Percentiles rank a stretch among this genome's conserved stretches.
Conservation (phyloP, 257 asterid genomes). For the Gentiana straminea region DNA sequence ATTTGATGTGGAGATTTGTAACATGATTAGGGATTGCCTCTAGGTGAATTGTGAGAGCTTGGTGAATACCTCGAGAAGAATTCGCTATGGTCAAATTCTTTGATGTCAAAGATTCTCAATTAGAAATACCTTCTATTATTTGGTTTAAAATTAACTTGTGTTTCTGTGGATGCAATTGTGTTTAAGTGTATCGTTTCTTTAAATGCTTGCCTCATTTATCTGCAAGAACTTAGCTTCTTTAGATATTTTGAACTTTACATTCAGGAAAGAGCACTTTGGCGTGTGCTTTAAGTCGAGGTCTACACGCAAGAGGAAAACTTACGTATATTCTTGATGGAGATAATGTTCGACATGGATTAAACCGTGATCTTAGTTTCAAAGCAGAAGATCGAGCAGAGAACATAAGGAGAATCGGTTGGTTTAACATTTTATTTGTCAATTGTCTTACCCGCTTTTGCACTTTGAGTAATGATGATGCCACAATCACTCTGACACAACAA, state of each 20-base stretch:
- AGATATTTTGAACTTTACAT: constrained; percentile 15
- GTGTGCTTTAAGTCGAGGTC: constrained; percentile 65
- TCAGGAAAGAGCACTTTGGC: constrained; percentile 97
- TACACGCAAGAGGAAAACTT: constrained; percentile 88
- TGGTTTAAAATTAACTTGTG: too few species aligned
- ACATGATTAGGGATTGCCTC: too few species aligned
- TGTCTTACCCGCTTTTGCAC: constrained; percentile 4
- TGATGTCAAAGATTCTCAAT: too few species aligned
- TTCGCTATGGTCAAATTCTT: too few species aligned
- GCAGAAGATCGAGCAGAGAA: constrained; percentile 95
- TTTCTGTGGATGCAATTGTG: too few species aligned
- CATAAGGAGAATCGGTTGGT: constrained; percentile 86
- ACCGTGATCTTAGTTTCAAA: constrained; percentile 73
- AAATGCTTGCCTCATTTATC: not conserved
- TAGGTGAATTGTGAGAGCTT: too few species aligned
- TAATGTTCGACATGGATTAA: constrained; percentile 94
- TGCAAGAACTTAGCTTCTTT: not conserved
- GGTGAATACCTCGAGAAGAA: too few species aligned
- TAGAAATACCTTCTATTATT: too few species aligned
- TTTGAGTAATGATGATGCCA: too few species aligned
- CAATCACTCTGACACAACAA: too few species aligned
- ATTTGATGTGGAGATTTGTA: too few species aligned
- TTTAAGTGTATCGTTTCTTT: too few species aligned
- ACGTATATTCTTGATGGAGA: constrained; percentile 94
- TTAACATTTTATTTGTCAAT: constrained; percentile 2